A percentile compares a stretch with the other conserved stretches of the same genome.
Conservation (phyloP, 148 eudicot species). For the Cornus controversa region DNA sequence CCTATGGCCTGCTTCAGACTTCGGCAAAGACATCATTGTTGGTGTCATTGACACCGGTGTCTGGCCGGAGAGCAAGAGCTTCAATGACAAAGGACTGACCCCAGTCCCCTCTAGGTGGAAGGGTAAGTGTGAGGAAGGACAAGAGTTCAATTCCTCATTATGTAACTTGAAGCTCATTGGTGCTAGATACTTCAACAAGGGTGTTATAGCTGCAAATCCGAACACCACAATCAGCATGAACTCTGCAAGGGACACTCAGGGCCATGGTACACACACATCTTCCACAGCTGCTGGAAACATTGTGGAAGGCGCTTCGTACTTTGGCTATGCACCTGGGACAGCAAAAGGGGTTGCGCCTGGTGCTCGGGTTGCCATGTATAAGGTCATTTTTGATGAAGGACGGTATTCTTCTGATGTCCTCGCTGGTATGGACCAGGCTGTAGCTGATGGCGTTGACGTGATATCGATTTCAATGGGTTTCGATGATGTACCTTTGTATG, state of each 20-base stretch:
- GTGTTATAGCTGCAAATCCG: constrained; percentile 35
- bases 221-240: constrained; percentile 22
- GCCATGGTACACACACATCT: constrained; percentile 37
- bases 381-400: constrained; percentile 28
- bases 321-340: constrained; percentile 30
- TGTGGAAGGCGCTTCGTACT: constrained; percentile 20
- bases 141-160: constrained; percentile 40
- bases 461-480: constrained; percentile 32
- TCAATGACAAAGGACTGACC: constrained; percentile 46
- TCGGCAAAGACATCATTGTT: constrained; percentile 45
- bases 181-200: constrained; percentile 54
- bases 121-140: constrained; percentile 52
- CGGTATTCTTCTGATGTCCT: constrained; percentile 22
- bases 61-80: constrained; percentile 71
- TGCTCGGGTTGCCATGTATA: constrained; percentile 26
- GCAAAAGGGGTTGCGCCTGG: constrained; percentile 31
- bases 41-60: constrained; percentile 65
- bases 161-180: constrained; percentile 66
- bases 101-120: constrained; percentile 44
- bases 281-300: constrained; percentile 27
- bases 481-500: constrained; percentile 11
- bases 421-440: constrained; percentile 30
- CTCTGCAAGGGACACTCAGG: constrained; percentile 23
- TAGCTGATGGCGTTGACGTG: constrained; percentile 32
- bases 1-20: constrained; percentile 57